phyloP scores from a whole-genome alignment of 169 alveolate genomes.

The Amoebophrya sp. region DNA sequence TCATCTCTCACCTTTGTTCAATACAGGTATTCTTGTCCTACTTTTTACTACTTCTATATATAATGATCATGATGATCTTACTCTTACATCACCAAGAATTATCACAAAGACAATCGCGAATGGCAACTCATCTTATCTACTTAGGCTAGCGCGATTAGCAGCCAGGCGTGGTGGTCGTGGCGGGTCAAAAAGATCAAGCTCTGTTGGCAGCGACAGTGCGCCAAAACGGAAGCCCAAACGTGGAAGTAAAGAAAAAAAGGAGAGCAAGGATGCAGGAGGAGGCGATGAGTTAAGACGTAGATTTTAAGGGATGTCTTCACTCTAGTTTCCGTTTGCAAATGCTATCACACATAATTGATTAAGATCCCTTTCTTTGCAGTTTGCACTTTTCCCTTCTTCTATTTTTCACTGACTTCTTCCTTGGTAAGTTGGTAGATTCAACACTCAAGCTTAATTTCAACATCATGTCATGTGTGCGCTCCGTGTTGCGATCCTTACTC shows the following conservation, averaged over 20 bases:
- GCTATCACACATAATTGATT: neutral
- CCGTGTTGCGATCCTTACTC: no score
- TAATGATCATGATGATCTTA: neutral
- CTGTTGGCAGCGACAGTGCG: neutral
- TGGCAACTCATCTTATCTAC: neutral
- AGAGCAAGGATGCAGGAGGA: neutral
- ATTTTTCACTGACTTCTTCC: no score
- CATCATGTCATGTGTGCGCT: no score
- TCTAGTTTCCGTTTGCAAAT: neutral
- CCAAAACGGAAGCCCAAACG: neutral
- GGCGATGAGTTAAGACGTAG: neutral
- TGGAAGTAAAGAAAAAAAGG: neutral
- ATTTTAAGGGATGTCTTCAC: neutral
- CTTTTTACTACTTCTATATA: neutral
- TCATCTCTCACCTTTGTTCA: neutral
- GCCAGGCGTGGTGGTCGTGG: neutral
- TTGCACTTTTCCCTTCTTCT: neutral
- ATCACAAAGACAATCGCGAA: neutral
- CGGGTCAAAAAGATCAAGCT: neutral
- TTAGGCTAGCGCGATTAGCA: neutral
- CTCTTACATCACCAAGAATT: neutral
- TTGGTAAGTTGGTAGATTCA: no score
- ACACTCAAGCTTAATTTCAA: no score
- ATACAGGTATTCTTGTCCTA: neutral
- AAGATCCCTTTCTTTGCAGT: neutral